Base-by-base conservation (phyloP, 2,329 filamentous ascomycete genomes). In the Thyridium curvatum region DNA sequence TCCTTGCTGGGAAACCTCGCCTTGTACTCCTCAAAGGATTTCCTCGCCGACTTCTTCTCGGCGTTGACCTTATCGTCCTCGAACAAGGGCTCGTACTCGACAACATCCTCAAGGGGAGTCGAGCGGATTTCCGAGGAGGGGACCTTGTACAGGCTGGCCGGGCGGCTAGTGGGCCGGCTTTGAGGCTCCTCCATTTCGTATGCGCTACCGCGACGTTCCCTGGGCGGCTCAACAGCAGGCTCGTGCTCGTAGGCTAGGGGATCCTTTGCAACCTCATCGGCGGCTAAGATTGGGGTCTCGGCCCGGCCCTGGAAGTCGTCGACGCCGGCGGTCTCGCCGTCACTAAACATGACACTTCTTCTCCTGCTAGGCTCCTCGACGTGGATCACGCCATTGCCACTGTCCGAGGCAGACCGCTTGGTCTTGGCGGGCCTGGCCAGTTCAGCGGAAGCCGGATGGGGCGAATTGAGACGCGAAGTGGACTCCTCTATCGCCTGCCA, bases 51-150 rank as follows among this genome's bases (percentile, higher is more conserved):
- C 5, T 65, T 57, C 41, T 65, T 60, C 14, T 51, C 48, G 15
- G 56, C 48, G 18, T 72, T 64, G 39, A 72, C 66, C 40, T 79
- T 75, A 4, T 75, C 72, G 13, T 90, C 85, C 41, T 93, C 89
- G 62, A 98, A 98, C 4, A 98, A 68, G 2, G 93, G 93, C 58
- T 97, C 91, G 53, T 97, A 97, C 59, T 97, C 90, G 52, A 90
- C 84, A 5, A 94, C 86, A 53, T 94, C 84, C 51, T 94, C 88
- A 8, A 94, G 66, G 5, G 86, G 86, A 4, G 84, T 89, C 32
- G 78, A 64, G 53, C 65, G 64, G 60, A 82, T 57, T 60, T 82
- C 69, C 39, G 66, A 64, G 13, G 72, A 67, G 7, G 34, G 37
- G 5, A 72, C 63, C 46, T 73, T 78, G 55, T 82, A 79, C 31